phyloP scores from a whole-genome alignment of 1,139 yeast genomes.

The Debaryomyces subglobosus region DNA sequence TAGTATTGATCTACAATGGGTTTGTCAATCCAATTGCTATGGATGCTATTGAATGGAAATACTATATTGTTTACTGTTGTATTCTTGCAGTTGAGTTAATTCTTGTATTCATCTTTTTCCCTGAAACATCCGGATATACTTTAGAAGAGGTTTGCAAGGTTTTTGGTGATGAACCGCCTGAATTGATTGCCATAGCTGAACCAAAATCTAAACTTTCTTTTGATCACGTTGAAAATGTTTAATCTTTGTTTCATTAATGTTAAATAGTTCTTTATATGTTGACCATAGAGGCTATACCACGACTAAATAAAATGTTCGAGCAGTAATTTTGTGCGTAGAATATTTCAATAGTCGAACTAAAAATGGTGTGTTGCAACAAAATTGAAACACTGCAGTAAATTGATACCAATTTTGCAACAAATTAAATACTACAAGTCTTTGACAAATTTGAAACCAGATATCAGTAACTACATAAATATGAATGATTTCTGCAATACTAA shows the following conservation, averaged over 20 bases:
- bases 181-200: conserved; percentile 8
- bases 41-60: conserved; percentile 61
- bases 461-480: conserved; percentile 7
- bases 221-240: conserved; percentile 14
- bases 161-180: conserved; percentile 41
- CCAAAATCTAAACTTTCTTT: conserved; percentile 10
- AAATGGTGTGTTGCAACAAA: conserved; percentile 1
- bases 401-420: conserved; percentile 3
- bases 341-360: not conserved
- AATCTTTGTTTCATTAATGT: not conserved
- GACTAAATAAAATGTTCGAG: not conserved
- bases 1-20: conserved; percentile 30
- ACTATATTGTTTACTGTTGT: conserved; percentile 57
- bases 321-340: not conserved
- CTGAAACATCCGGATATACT: conserved; percentile 56
- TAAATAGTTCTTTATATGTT: not conserved
- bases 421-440: not conserved
- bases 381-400: conserved; percentile 1
- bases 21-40: conserved; percentile 64
- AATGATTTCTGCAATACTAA: not conserved
- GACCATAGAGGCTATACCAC: not conserved
- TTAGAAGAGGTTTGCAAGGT: conserved; percentile 56
- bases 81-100: conserved; percentile 38
- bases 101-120: conserved; percentile 45
- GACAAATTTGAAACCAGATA: conserved; percentile 5